Evolutionary conservation across 805 yeast species (phyloP).

Genomic region (Cyberlindnera japonica): DNA sequence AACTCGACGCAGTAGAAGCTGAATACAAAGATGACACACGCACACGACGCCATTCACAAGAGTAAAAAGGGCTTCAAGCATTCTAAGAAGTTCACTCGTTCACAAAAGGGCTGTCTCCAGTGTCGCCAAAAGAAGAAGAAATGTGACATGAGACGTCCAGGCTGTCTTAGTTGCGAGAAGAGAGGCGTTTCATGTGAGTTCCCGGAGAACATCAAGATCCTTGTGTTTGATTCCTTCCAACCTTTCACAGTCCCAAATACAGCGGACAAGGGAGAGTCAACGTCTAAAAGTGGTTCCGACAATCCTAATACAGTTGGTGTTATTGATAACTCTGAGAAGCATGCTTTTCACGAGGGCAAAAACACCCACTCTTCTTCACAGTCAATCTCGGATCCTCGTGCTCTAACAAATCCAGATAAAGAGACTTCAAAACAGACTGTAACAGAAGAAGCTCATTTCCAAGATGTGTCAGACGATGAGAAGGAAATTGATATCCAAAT

Average conservation of each 20-base stretch:
- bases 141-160: slow-evolving; percentile 28
- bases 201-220: slow-evolving; percentile 27
- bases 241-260: background rate
- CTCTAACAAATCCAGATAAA: too few relatives aligned
- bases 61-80: slow-evolving; percentile 21
- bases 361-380: too few relatives aligned
- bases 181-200: slow-evolving; percentile 24
- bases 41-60: background rate
- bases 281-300: background rate
- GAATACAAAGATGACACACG: background rate
- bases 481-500: too few relatives aligned
- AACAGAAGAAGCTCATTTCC: too few relatives aligned
- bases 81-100: slow-evolving; percentile 27
- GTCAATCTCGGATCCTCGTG: too few relatives aligned
- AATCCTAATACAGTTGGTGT: too few relatives aligned
- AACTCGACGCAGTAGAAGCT: background rate
- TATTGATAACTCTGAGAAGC: too few relatives aligned
- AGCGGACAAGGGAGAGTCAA: background rate
- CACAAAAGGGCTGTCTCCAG: slow-evolving; percentile 28
- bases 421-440: too few relatives aligned
- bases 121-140: slow-evolving; percentile 31
- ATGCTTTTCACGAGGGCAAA: too few relatives aligned
- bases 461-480: too few relatives aligned
- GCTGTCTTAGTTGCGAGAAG: slow-evolving; percentile 24
- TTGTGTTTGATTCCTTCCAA: slow-evolving; percentile 12